Evolutionary conservation across 192 early-diverging fungal species (phyloP).

Genomic region (Linnemannia elongata): DNA sequence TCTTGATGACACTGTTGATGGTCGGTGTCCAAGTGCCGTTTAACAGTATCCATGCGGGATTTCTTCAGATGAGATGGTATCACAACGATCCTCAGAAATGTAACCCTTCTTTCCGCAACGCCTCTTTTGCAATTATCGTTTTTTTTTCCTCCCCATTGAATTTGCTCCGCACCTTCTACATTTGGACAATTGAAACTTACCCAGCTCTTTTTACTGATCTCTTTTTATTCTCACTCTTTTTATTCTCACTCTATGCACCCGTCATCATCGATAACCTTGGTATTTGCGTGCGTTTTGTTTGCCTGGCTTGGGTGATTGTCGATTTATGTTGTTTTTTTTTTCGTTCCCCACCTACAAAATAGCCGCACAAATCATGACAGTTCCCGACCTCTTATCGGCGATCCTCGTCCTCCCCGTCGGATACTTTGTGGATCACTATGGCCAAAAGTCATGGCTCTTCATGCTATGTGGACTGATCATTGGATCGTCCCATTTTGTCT

Average conservation of each 20-base stretch:
- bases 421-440: slow-evolving; percentile 68
- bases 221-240: too few relatives aligned
- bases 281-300: neutral
- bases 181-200: neutral
- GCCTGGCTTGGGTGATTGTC: too few relatives aligned
- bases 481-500: slow-evolving; percentile 63
- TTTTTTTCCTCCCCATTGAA: neutral
- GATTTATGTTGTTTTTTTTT: neutral
- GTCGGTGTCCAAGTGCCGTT: slow-evolving; percentile 71
- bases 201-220: neutral
- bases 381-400: slow-evolving; percentile 73
- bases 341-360: neutral
- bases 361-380: slow-evolving; percentile 66
- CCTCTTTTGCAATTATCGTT: neutral
- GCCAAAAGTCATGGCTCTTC: slow-evolving; percentile 64
- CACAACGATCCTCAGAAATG: slow-evolving; percentile 64
- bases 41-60: slow-evolving; percentile 71
- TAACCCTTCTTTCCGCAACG: neutral
- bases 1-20: slow-evolving; percentile 61
- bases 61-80: slow-evolving; percentile 72
- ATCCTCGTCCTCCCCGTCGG: slow-evolving; percentile 72
- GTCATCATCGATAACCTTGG: neutral
- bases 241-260: neutral
- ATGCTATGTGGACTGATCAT: slow-evolving; percentile 69
- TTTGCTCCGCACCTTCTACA: neutral